Evolutionary conservation across 106 monocot genomes (phyloP).

Genomic region (Platanthera guangdongensis): DNA sequence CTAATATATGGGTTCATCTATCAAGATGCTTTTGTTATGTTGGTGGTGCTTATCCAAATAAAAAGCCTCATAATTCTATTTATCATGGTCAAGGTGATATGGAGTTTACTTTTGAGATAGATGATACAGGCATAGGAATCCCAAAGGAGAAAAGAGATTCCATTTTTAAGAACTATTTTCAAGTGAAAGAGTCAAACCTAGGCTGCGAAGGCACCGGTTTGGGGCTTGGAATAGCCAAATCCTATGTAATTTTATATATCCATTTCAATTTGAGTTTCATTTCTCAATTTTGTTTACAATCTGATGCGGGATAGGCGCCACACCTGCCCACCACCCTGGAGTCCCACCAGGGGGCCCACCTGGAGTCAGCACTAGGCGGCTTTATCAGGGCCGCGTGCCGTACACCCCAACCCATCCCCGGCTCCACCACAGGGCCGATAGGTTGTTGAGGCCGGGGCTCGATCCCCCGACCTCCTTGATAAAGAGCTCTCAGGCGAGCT

Average conservation of each 20-base stretch:
- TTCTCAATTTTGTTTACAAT: background rate
- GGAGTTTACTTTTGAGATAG: constrained; percentile 78
- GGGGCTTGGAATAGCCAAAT: constrained; percentile 94
- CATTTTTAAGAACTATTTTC: constrained; percentile 89
- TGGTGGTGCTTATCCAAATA: background rate
- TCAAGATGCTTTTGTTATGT: constrained; percentile 13
- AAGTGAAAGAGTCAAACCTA: constrained; percentile 43
- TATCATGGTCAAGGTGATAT: constrained; percentile 18
- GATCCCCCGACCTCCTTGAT: no score
- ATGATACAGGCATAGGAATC: constrained; percentile 78
- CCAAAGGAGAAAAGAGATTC: constrained; percentile 73
- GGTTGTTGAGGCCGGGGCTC: no score
- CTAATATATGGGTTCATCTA: constrained; percentile 2
- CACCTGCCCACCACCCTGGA: no score
- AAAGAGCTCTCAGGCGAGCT: no score
- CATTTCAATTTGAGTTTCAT: constrained; percentile 1
- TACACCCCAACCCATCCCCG: no score
- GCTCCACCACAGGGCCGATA: no score
- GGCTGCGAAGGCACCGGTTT: constrained; percentile 75
- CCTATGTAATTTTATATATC: constrained; percentile 46
- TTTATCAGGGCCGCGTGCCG: no score
- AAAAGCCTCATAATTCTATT: background rate
- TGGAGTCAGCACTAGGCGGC: no score
- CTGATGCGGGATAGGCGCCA: no score
- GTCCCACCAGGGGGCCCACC: no score